A percentile compares a stretch with the other conserved stretches of the same genome.
Evolutionary conservation across 139 green algal species (phyloP).

Genomic region (Pycnococcus provasolii): DNA sequence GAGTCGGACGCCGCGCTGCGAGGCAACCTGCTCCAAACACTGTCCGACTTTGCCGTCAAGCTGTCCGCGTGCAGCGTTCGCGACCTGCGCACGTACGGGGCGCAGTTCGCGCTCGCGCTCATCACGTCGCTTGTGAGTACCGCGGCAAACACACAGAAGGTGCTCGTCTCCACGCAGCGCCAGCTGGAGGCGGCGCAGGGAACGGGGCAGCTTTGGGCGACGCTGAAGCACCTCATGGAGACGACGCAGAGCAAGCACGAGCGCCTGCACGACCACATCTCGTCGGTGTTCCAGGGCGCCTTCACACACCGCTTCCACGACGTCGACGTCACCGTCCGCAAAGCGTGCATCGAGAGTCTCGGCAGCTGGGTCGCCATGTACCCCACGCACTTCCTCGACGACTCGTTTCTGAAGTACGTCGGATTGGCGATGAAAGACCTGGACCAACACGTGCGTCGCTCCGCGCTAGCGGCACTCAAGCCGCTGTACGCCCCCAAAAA

Average conservation of each 20-base stretch:
- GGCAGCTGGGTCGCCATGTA: slow-evolving; percentile 61
- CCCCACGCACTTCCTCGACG: slow-evolving; percentile 64
- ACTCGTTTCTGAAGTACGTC: slow-evolving; percentile 93
- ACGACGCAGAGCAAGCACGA: slow-evolving; percentile 3
- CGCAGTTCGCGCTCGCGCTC: no score
- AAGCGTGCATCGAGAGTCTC: slow-evolving; percentile 60
- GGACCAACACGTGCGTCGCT: slow-evolving; percentile 45
- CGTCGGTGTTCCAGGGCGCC: slow-evolving; percentile 45
- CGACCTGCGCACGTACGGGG: no score
- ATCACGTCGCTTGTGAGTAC: no score
- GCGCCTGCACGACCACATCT: slow-evolving; percentile 40
- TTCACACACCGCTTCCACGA: slow-evolving; percentile 53
- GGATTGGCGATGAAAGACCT: slow-evolving; percentile 85
- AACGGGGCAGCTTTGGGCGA: slow-evolving; percentile 20
- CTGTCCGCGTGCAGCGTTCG: no score
- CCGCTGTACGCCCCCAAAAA: slow-evolving; percentile 47
- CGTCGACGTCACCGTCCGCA: slow-evolving; percentile 52
- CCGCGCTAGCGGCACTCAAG: slow-evolving; percentile 41
- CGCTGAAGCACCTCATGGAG: slow-evolving; percentile 5
- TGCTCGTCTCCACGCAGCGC: slow-evolving; percentile 40
- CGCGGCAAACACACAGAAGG: no score
- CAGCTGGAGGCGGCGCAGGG: slow-evolving; percentile 52
- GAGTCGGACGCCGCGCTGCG: no score
- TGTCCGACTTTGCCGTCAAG: no score
- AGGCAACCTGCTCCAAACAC: no score